Conservation (phyloP, 2,329 filamentous ascomycete species). For the Ceratocystis ficicola region DNA sequence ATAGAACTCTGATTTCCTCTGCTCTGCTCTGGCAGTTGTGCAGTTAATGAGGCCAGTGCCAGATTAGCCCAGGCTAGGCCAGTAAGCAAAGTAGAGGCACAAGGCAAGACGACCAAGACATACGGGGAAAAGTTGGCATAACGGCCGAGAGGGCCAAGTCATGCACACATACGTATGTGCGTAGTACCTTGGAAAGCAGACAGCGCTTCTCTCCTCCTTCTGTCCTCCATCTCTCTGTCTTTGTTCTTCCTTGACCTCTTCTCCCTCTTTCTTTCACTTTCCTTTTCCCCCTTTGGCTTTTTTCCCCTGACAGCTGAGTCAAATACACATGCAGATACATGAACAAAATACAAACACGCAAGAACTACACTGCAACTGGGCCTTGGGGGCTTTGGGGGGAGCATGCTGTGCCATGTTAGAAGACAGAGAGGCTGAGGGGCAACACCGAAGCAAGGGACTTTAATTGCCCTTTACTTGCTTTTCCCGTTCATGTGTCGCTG, state of each 20-base stretch:
- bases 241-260: background rate
- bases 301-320: conserved; percentile 9
- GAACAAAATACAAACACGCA: no score
- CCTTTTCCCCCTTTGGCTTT: background rate
- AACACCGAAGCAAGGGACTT: no score
- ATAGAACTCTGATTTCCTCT: no score
- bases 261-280: background rate
- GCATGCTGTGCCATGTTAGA: no score
- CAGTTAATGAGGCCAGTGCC: background rate
- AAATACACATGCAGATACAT: background rate
- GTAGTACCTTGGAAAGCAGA: background rate
- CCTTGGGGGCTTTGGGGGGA: no score
- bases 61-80: background rate
- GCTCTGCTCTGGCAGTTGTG: background rate
- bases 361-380: no score
- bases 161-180: no score
- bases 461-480: no score
- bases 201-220: background rate
- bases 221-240: background rate
- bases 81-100: background rate
- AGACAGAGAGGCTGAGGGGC: no score
- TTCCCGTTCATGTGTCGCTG: no score
- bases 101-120: background rate
- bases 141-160: background rate
- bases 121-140: background rate